These are phyloP conservation scores for Fraxinus quadrangulata DNA, from an alignment of 257 asterid genomes.

Conservation along the genomic window DNA sequence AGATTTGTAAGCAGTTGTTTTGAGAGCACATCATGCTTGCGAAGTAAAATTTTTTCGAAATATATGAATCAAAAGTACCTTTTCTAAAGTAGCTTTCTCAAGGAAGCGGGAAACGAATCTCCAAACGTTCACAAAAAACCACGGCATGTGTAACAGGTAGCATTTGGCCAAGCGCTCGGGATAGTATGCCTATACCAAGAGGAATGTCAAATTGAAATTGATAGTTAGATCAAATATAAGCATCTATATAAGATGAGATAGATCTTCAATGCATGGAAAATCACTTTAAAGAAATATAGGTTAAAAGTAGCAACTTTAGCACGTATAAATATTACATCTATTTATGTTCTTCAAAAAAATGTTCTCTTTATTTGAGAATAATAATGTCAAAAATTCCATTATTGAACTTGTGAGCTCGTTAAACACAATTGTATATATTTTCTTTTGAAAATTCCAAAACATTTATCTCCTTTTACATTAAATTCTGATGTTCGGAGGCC, in stretches of 20 bases:
- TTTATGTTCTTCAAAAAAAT: no score
- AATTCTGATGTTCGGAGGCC: background rate
- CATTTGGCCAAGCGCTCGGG: slow-evolving; percentile 72
- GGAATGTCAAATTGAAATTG: slow-evolving; percentile 5
- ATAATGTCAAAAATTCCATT: background rate
- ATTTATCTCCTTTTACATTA: background rate
- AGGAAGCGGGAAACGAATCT: slow-evolving; percentile 61
- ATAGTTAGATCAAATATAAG: background rate
- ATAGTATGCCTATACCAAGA: slow-evolving; percentile 54
- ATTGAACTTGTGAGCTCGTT: background rate
- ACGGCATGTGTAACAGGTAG: slow-evolving; percentile 68
- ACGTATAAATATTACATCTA: background rate
- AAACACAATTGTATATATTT: background rate
- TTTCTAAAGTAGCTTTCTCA: slow-evolving; percentile 65
- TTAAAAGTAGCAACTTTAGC: no score
- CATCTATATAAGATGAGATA: background rate
- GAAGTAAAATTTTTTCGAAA: background rate
- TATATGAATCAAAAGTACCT: slow-evolving; percentile 37
- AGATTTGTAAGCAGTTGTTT: background rate
- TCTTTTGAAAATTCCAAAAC: background rate
- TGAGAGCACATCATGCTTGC: no score
- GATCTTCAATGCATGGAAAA: background rate
- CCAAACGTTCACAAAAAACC: slow-evolving; percentile 73
- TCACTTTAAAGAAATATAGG: background rate
- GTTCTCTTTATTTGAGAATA: background rate